A percentile compares a stretch with the other conserved stretches of the same genome.
phyloP scores from a whole-genome alignment of 2,329 filamentous ascomycete species.

The Pyrenophora teres region DNA sequence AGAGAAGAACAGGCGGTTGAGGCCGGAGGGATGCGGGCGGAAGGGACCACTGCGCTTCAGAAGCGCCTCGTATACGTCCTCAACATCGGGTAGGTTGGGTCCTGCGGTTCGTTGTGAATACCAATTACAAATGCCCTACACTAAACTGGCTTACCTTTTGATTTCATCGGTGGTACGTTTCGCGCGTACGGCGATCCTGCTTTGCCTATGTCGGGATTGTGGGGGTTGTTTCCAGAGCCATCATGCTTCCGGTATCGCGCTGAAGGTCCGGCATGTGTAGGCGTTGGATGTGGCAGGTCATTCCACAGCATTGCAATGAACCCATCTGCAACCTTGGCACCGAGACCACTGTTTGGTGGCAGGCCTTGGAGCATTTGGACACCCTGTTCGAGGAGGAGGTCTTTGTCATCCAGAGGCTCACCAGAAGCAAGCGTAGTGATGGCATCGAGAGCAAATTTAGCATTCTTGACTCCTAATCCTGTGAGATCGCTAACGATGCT shows the following conservation, averaged over 20 bases:
- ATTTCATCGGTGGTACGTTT: constrained; percentile 60
- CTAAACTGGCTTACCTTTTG: constrained; percentile 47
- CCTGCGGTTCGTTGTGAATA: constrained; percentile 15
- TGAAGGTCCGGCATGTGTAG: constrained; percentile 54
- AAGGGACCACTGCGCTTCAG: constrained; percentile 63
- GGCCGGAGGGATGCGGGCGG: constrained; percentile 68
- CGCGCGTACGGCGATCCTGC: constrained; percentile 60
- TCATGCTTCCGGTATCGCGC: constrained; percentile 50
- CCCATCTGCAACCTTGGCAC: constrained; percentile 53
- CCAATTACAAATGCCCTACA: not conserved
- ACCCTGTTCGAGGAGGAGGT: constrained; percentile 52
- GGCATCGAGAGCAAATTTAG: constrained; percentile 57
- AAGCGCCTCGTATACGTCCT: constrained; percentile 66
- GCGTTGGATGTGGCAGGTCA: constrained; percentile 58
- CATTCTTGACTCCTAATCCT: constrained; percentile 56
- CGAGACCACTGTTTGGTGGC: constrained; percentile 57
- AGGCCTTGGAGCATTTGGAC: constrained; percentile 58
- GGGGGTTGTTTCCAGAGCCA: constrained; percentile 55
- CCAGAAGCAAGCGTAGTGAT: constrained; percentile 67
- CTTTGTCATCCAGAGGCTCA: constrained; percentile 66
- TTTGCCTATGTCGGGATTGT: constrained; percentile 58
- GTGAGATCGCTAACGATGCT: constrained; percentile 58
- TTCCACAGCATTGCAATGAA: constrained; percentile 61
- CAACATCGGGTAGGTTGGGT: constrained; percentile 63
- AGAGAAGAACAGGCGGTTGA: constrained; percentile 74